phyloP scores from a whole-genome alignment of 139 green algal genomes.

The Chlorella sorokiniana region DNA sequence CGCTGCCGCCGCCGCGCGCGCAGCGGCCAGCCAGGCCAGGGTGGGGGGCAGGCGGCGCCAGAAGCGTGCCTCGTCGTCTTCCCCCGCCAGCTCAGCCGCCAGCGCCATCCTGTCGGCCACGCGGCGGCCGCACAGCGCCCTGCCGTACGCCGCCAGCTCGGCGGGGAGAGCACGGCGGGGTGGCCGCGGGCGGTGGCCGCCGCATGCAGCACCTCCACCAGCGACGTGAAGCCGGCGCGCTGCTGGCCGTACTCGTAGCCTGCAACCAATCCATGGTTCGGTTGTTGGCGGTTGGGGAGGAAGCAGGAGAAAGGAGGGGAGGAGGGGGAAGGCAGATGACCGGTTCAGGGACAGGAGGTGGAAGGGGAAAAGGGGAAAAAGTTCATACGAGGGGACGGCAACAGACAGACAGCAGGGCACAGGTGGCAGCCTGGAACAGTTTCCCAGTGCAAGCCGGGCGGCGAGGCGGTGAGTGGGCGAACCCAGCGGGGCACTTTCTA shows the following conservation, averaged over 20 bases:
- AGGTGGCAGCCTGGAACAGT: too few relatives aligned
- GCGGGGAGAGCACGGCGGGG: conserved; percentile 58
- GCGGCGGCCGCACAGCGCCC: conserved; percentile 15
- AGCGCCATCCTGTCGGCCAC: conserved; percentile 49
- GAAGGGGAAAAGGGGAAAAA: too few relatives aligned
- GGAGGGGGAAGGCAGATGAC: not conserved
- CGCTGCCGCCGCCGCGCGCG: not conserved
- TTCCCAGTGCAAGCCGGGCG: too few relatives aligned
- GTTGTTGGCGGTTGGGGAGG: not conserved
- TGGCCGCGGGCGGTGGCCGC: conserved; percentile 31
- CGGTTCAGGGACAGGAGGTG: too few relatives aligned
- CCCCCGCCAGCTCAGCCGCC: conserved; percentile 44
- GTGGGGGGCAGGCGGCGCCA: conserved; percentile 74
- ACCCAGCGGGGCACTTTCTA: too few relatives aligned
- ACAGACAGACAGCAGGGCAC: too few relatives aligned
- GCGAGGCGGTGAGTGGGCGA: too few relatives aligned
- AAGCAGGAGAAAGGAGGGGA: not conserved
- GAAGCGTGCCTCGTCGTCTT: conserved; percentile 60
- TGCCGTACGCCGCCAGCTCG: conserved; percentile 62
- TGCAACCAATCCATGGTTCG: not conserved
- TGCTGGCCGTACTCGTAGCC: conserved; percentile 14
- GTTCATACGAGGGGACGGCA: too few relatives aligned
- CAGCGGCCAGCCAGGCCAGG: conserved; percentile 45
- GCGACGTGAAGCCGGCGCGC: not conserved
- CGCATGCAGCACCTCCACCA: conserved; percentile 45